These are phyloP conservation scores for Lanzia echinophila DNA, from an alignment of 2,329 filamentous ascomycete species.

Conservation along the genomic window DNA sequence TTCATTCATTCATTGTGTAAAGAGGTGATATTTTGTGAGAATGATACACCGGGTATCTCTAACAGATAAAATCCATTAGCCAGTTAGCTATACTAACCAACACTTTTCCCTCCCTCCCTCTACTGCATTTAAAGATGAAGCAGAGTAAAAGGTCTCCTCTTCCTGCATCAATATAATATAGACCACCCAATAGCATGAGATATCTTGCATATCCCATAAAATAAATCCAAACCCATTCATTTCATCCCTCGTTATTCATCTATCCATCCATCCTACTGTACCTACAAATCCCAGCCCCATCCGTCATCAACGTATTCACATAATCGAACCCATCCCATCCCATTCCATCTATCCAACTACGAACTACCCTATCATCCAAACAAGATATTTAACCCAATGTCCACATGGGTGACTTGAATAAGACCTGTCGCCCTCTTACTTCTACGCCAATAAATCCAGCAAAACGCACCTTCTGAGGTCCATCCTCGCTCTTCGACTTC, in stretches of 20 bases:
- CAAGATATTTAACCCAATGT: constrained; percentile 37
- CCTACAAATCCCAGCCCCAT: neutral
- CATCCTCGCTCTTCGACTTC: constrained; percentile 27
- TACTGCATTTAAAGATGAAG: too few species aligned
- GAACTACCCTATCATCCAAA: neutral
- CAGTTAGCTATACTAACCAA: too few species aligned
- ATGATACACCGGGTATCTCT: too few species aligned
- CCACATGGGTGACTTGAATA: constrained; percentile 73
- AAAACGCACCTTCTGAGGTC: constrained; percentile 55
- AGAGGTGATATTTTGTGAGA: too few species aligned
- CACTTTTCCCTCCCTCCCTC: too few species aligned
- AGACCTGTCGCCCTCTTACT: constrained; percentile 67
- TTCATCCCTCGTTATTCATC: neutral
- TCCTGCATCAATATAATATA: too few species aligned
- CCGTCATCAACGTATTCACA: neutral
- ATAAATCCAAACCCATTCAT: too few species aligned
- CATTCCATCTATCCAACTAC: neutral
- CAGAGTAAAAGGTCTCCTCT: too few species aligned
- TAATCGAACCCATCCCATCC: neutral
- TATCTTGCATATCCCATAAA: too few species aligned
- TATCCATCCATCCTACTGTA: neutral
- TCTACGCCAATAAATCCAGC: constrained; percentile 68
- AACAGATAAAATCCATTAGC: too few species aligned
- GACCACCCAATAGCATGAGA: too few species aligned
- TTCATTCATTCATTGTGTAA: too few species aligned